Evolutionary conservation across 192 early-diverging fungal genomes (phyloP), one percentile per base, ranked within the genome.

Genomic region (Ambispora gerdemannii): DNA sequence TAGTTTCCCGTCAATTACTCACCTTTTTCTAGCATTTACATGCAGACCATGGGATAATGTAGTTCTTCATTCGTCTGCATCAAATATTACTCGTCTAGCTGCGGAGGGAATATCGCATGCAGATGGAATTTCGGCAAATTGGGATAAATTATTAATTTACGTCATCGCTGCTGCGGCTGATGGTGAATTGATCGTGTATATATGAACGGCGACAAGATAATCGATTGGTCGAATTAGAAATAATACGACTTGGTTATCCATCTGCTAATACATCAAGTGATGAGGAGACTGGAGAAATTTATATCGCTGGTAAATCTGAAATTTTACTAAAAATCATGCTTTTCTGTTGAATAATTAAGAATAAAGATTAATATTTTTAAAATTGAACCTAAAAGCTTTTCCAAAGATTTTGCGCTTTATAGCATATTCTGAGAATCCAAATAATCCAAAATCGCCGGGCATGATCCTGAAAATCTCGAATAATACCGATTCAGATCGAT

Each of bases 381-480:
- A 3, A 11, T 62, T 43, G 38, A 6, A 43, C 7, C 38, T 43
- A 43, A 30, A 24, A 27, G 17, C 1, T 4, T 17, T 20, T 6
- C 3, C 22, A 17, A 20, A 56, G 0, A 22, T 3, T 64, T 68
- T 38, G 15, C 58, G 34, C 6, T 4, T 74, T 2, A 51, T 70
- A 0, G 67, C 66, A 4, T 70, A 73, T 74, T 73, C 69, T 0
- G 19, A 73, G 8, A 43, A 62, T 2, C 15, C 55, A 70, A 22
- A 38, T n/a, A 22, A 1, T 7, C 1, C 0, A 50, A 10, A 50
- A 22, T 0, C 17, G 63, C 19, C 56, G 10, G 2, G 20, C 20
- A 80, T 68, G 52, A 50, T 80, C 22, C 28, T 53, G 3, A 72
- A 72, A 35, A 74, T 72, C 20, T 59, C 53, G 2, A 7, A 56